A percentile compares a stretch with the other conserved stretches of the same genome.
Conservation (phyloP, 2,329 filamentous ascomycete genomes). For the Ceratocystis colombiana region DNA sequence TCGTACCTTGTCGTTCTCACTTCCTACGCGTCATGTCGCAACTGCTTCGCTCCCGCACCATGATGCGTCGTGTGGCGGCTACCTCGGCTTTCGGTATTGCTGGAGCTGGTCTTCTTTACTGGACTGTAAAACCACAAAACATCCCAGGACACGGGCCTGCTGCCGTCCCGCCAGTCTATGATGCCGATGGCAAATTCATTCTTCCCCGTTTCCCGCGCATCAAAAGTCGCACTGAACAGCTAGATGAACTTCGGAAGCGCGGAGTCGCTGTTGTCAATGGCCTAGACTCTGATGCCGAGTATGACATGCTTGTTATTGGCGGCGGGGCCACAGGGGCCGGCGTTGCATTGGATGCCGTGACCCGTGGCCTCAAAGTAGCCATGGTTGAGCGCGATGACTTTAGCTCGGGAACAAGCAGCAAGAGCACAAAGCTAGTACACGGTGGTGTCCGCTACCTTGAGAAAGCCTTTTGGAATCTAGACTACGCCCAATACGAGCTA, state of each 20-base stretch:
- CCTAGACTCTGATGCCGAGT: conserved; percentile 37
- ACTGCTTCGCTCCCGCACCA: conserved; percentile 21
- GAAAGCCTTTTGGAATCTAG: conserved; percentile 65
- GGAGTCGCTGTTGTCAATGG: conserved; percentile 26
- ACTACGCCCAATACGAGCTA: conserved; percentile 61
- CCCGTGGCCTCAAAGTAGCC: conserved; percentile 60
- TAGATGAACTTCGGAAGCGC: conserved; percentile 47
- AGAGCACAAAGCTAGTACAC: conserved; percentile 69
- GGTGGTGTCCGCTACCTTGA: conserved; percentile 65
- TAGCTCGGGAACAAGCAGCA: conserved; percentile 61
- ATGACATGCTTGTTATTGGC: conserved; percentile 61
- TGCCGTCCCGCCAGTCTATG: conserved; percentile 60
- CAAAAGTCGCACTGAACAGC: conserved; percentile 54
- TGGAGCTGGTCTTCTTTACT: conserved; percentile 40
- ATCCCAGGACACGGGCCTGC: conserved; percentile 60
- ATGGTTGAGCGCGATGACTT: conserved; percentile 65
- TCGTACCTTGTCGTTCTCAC: background rate
- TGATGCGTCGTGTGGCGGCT: conserved; percentile 38
- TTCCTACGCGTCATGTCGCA: conserved; percentile 19
- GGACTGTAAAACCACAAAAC: conserved; percentile 57
- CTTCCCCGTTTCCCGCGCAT: conserved; percentile 56
- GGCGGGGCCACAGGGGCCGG: conserved; percentile 62
- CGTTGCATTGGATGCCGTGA: conserved; percentile 61
- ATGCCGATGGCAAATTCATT: conserved; percentile 56
- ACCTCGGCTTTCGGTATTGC: conserved; percentile 37